These are phyloP conservation scores for Trichosporon sp. DNA, from an alignment of 1,284 basidiomycete species.

Conservation along the genomic window DNA sequence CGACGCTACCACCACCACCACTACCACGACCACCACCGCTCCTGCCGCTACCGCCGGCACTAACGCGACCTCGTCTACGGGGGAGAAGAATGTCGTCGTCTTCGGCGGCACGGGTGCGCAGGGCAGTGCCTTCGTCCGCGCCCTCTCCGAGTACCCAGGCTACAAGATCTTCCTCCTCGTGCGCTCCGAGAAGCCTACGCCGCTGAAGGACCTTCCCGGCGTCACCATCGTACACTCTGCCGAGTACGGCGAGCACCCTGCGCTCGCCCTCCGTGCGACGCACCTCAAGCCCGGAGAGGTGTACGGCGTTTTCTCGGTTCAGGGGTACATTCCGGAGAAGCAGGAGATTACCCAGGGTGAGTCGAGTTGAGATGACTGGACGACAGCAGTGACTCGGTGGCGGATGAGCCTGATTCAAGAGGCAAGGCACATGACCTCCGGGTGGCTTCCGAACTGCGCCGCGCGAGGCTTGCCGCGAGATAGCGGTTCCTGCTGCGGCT, in stretches of 20 bases:
- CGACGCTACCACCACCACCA: background rate
- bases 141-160: constrained; percentile 29
- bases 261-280: constrained; percentile 30
- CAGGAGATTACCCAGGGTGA: constrained; percentile 37
- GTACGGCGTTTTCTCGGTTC: constrained; percentile 39
- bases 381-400: background rate
- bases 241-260: constrained; percentile 39
- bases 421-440: background rate
- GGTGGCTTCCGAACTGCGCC: background rate
- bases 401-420: background rate
- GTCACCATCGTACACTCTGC: constrained; percentile 36
- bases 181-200: constrained; percentile 25
- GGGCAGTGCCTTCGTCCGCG: constrained; percentile 40
- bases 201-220: constrained; percentile 36
- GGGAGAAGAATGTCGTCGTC: constrained; percentile 37
- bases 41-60: background rate
- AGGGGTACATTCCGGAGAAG: constrained; percentile 36
- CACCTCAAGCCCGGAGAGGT: constrained; percentile 35
- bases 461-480: background rate
- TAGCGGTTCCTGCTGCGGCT: background rate
- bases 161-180: constrained; percentile 39
- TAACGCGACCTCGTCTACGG: background rate
- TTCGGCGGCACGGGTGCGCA: constrained; percentile 44
- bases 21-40: background rate
- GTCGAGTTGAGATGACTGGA: constrained; percentile 19